A percentile compares a stretch with the other conserved stretches of the same genome.
Evolutionary conservation across 2,329 filamentous ascomycete species (phyloP).

Genomic region (Colletotrichum eremochloae): DNA sequence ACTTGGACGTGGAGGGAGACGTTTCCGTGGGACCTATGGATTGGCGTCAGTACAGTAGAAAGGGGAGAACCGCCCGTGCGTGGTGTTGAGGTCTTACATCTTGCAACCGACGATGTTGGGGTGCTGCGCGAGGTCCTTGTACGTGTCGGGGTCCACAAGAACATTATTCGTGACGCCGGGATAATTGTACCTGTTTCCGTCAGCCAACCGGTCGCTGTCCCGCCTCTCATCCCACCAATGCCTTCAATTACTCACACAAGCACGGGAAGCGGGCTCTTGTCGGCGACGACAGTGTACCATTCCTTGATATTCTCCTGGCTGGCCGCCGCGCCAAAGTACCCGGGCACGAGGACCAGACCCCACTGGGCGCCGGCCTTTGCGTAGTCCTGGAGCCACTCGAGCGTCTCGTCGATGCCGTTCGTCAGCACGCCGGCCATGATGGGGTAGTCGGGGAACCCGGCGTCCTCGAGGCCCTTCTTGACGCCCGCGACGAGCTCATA

Average conservation of each 20-base stretch:
- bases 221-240: neutral
- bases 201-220: conserved; percentile 1
- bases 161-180: conserved; percentile 76
- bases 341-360: conserved; percentile 73
- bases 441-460: conserved; percentile 69
- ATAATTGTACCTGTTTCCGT: conserved; percentile 62
- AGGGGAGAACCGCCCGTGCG: too few relatives aligned
- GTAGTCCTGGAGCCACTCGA: conserved; percentile 68
- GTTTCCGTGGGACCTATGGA: conserved; percentile 68
- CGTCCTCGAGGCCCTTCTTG: conserved; percentile 65
- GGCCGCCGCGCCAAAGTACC: conserved; percentile 72
- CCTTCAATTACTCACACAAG: conserved; percentile 62
- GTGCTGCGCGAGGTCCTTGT: conserved; percentile 68
- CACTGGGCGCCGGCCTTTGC: conserved; percentile 70
- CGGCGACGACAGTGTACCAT: conserved; percentile 74
- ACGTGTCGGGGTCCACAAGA: conserved; percentile 69
- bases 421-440: conserved; percentile 66
- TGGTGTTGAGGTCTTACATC: conserved; percentile 53
- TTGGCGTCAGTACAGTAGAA: neutral
- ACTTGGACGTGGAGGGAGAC: conserved; percentile 75
- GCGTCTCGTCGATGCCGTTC: conserved; percentile 66
- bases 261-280: conserved; percentile 70
- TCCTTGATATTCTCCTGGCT: conserved; percentile 70
- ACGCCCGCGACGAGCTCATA: conserved; percentile 66
- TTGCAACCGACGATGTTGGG: conserved; percentile 78